Percentiles rank a stretch among this genome's conserved stretches.
Conservation (phyloP, 441 rosid genomes). For the Codiaeum variegatum region DNA sequence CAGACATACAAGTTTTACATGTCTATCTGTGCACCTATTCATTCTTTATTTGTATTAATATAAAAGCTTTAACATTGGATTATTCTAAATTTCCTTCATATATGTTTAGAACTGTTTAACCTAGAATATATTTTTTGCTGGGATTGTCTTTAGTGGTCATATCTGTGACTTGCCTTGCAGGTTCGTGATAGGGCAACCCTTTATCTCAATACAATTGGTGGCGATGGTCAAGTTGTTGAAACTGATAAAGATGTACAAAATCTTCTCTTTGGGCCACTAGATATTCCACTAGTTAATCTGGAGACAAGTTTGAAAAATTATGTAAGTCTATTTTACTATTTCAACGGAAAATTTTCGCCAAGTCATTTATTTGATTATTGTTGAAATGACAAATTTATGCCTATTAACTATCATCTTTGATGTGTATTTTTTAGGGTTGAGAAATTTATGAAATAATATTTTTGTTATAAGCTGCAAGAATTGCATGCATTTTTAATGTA, state of each 20-base stretch:
- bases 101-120: neutral
- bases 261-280: constrained; percentile 80
- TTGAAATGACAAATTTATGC: neutral
- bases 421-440: neutral
- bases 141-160: neutral
- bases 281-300: constrained; percentile 75
- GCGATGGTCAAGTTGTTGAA: constrained; percentile 61
- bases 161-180: constrained; percentile 30
- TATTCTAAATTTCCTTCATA: neutral
- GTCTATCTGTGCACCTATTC: neutral
- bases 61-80: neutral
- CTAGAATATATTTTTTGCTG: neutral
- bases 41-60: neutral
- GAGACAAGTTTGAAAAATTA: constrained; percentile 87
- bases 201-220: constrained; percentile 73
- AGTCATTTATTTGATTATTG: neutral
- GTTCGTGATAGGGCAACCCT: constrained; percentile 99
- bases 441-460: neutral
- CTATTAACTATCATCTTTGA: neutral
- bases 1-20: no score
- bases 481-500: neutral
- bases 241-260: constrained; percentile 59
- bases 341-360: neutral
- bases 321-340: constrained; percentile 48
- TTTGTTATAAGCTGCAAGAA: neutral